A percentile compares a stretch with the other conserved stretches of the same genome.
phyloP scores from a whole-genome alignment of 169 alveolate species.

The Plasmodium vivax region DNA sequence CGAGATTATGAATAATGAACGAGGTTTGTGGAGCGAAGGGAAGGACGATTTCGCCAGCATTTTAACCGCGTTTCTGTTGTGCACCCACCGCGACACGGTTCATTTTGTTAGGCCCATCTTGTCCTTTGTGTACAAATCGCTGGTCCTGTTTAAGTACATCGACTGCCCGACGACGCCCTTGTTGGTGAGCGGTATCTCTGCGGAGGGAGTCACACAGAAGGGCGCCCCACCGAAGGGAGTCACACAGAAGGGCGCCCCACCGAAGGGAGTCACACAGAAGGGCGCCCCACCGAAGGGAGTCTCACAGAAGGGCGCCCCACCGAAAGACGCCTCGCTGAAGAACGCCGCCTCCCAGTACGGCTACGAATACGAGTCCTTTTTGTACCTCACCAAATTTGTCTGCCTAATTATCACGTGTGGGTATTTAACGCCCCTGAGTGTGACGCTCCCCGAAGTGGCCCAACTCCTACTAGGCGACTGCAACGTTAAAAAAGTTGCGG shows the following conservation, averaged over 20 bases:
- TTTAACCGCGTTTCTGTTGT: slow-evolving; percentile 26
- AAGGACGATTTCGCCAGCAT: slow-evolving; percentile 36
- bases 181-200: slow-evolving; percentile 7
- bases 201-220: too few species aligned
- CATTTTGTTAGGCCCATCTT: slow-evolving; percentile 40
- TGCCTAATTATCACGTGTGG: slow-evolving; percentile 50
- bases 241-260: not conserved
- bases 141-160: slow-evolving; percentile 15
- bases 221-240: not conserved
- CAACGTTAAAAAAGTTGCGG: not conserved
- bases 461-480: slow-evolving; percentile 10
- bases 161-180: slow-evolving; percentile 55
- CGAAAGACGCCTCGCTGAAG: not conserved
- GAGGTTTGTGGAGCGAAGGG: slow-evolving; percentile 28
- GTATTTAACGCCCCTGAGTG: slow-evolving; percentile 62
- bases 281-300: not conserved
- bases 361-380: slow-evolving; percentile 48
- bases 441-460: slow-evolving; percentile 25
- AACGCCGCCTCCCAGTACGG: slow-evolving; percentile 5
- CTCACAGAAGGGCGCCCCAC: not conserved
- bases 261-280: not conserved
- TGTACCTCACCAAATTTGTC: slow-evolving; percentile 21
- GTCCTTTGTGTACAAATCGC: slow-evolving; percentile 35
- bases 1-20: slow-evolving; percentile 53
- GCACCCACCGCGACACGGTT: slow-evolving; percentile 9